Base-by-base conservation (phyloP, 2,329 filamentous ascomycete genomes). In the Acephala macrosclerotiorum region DNA sequence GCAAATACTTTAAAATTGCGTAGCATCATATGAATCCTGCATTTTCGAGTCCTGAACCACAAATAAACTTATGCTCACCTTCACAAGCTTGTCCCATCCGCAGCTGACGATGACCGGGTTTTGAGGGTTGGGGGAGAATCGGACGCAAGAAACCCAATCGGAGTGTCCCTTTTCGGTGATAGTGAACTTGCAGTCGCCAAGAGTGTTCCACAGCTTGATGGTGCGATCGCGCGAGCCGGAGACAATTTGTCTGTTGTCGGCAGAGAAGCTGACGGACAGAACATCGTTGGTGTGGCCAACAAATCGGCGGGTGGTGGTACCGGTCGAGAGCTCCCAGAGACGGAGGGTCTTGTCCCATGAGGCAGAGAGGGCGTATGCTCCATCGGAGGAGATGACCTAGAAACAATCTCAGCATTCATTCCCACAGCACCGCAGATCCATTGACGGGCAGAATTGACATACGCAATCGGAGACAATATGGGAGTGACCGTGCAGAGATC, bases 391-490 rank as follows among this genome's bases (percentile, higher is more conserved):
- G 89, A 99, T 99, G 77, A 99, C 93, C 93, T 96, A 79, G 76
- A 79, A 74, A 67, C 64, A 73, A 70, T 74, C 76, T 82, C 77
- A 82, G 80, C 75, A 72, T 66, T 63, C 47, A 71, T 73, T 67
- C 73, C 73, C 68, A 68, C 64, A 66, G 36, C 42, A 40, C 26
- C 49, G 40, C 49, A 58, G 45, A 59, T 58, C 53, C 61, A 45
- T 45, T 38, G n/a, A 59, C 29, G 58, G 57, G 60, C 49, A 12
- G 26, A 40, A 68, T 66, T 72, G 80, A 92, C 93, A 78, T 96
- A 97, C 96, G 86, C 96, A 98, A 91, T 99, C 96, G 83, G 96
- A 98, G 81, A 99, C 94, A 83, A 99, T 99, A 91, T 99, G 96
- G 74, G 94, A 97, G 89, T 99, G 96, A 80, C 96, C 96, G 86